These are phyloP conservation scores for Dacryopinax primogenitus DNA, from an alignment of 768 basidiomycete genomes.

Conservation along the genomic window DNA sequence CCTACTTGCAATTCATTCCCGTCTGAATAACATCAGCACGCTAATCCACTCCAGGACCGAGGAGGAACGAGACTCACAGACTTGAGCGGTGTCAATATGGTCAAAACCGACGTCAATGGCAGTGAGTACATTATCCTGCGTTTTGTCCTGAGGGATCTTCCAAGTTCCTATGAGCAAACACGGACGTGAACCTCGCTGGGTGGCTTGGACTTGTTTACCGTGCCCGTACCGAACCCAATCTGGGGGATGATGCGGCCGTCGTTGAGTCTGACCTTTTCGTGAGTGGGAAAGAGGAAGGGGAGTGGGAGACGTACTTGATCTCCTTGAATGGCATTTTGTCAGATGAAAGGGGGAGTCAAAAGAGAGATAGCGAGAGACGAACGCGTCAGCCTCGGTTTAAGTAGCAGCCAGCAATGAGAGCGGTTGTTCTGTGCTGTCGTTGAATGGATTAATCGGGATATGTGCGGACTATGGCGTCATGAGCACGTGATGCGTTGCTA, in stretches of 20 bases:
- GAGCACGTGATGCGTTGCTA: no score
- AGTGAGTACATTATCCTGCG: constrained; percentile 21
- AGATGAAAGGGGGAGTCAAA: not conserved
- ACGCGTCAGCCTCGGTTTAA: not conserved
- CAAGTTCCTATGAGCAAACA: constrained; percentile 20
- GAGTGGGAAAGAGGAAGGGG: not conserved
- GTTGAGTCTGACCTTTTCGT: constrained; percentile 19
- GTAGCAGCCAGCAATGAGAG: not conserved
- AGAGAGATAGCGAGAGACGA: not conserved
- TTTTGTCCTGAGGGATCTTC: constrained; percentile 22
- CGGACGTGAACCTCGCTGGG: constrained; percentile 9
- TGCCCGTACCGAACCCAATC: constrained; percentile 20
- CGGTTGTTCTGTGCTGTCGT: no score
- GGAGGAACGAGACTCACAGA: constrained; percentile 7
- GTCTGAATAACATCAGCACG: constrained; percentile 33
- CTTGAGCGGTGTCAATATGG: constrained; percentile 25
- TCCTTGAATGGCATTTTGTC: not conserved
- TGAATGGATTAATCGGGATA: no score
- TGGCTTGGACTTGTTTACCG: constrained; percentile 8
- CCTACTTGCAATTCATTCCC: constrained; percentile 36
- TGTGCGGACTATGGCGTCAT: no score
- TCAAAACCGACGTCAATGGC: constrained; percentile 24
- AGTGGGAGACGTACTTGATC: not conserved
- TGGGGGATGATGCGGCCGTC: constrained; percentile 25
- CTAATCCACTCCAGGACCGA: constrained; percentile 18